phyloP scores from a whole-genome alignment of 2,329 filamentous ascomycete species.

The Diaporthe vexans region DNA sequence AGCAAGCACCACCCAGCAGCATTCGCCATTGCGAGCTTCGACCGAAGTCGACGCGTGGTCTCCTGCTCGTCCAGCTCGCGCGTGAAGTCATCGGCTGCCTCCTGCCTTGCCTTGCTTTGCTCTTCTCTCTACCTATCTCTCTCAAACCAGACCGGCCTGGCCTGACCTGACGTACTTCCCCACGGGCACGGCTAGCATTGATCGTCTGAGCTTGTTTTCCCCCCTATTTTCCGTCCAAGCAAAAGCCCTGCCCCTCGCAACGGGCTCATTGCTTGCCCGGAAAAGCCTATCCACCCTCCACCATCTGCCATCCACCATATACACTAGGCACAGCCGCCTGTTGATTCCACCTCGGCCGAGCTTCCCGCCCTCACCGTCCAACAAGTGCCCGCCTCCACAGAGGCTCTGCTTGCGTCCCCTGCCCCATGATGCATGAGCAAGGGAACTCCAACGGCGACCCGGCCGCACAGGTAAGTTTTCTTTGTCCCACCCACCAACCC shows the following conservation, averaged over 20 bases:
- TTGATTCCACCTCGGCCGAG: constrained; percentile 29
- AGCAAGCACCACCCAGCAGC: neutral
- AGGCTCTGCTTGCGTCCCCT: constrained; percentile 30
- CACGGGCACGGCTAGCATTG: constrained; percentile 26
- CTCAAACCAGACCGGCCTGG: neutral
- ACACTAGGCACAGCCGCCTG: constrained; percentile 28
- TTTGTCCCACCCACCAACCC: constrained; percentile 5
- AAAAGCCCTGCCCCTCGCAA: constrained; percentile 21
- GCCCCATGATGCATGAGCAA: constrained; percentile 44
- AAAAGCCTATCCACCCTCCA: constrained; percentile 30
- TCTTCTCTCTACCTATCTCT: neutral
- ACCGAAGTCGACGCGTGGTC: constrained; percentile 15
- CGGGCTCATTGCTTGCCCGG: constrained; percentile 24
- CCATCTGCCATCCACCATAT: constrained; percentile 22
- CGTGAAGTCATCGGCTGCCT: constrained; percentile 30
- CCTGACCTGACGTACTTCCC: neutral
- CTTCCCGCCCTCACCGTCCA: constrained; percentile 27
- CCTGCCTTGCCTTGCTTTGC: neutral
- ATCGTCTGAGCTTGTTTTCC: constrained; percentile 24
- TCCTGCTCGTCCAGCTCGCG: constrained; percentile 13
- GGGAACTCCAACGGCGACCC: constrained; percentile 41
- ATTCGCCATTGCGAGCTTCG: constrained; percentile 1
- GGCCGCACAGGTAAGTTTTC: constrained; percentile 37
- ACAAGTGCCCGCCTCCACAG: constrained; percentile 19
- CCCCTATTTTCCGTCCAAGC: constrained; percentile 14